Percentiles rank a stretch among this genome's conserved stretches.
These are phyloP conservation scores for Lichtheimia hyalospora DNA, from an alignment of 371 early-diverging fungal species.

Conservation along the genomic window DNA sequence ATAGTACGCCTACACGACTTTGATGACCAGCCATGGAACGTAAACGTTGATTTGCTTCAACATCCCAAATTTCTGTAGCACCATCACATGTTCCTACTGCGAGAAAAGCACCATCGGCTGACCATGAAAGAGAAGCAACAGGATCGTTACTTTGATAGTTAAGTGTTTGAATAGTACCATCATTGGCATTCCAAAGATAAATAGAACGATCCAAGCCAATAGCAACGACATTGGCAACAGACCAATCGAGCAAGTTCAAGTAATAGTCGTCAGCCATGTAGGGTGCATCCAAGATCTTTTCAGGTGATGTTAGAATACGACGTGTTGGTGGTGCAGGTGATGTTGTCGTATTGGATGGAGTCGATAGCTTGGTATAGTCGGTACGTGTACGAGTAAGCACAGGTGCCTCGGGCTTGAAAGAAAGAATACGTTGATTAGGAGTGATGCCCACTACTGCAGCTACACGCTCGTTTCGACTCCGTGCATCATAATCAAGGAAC, in stretches of 20 bases:
- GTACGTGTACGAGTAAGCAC: conserved; percentile 9
- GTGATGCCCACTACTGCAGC: conserved; percentile 80
- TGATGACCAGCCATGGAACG: conserved; percentile 77
- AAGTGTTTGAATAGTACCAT: conserved; percentile 73
- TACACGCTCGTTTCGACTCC: conserved; percentile 72
- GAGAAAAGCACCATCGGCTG: conserved; percentile 74
- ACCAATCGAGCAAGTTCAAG: conserved; percentile 97
- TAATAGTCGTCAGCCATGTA: conserved; percentile 96
- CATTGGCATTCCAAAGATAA: conserved; percentile 92
- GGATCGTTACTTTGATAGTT: conserved; percentile 54
- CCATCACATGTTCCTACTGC: conserved; percentile 87
- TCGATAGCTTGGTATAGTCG: background rate
- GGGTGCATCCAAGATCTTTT: conserved; percentile 88
- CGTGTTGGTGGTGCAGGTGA: conserved; percentile 49
- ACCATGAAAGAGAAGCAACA: conserved; percentile 79
- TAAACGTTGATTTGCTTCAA: conserved; percentile 63
- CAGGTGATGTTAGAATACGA: conserved; percentile 68
- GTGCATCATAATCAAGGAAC: conserved; percentile 44
- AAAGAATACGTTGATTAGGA: conserved; percentile 70
- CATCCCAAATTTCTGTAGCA: conserved; percentile 88
- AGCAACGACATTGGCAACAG: conserved; percentile 75
- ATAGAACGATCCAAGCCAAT: conserved; percentile 88
- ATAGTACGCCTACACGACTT: conserved; percentile 79
- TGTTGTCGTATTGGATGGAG: conserved; percentile 3
- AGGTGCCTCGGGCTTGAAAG: conserved; percentile 75